Evolutionary conservation across 2,329 filamentous ascomycete species (phyloP), one percentile per base, ranked within the genome.

Genomic region (Clarireedia sp.): DNA sequence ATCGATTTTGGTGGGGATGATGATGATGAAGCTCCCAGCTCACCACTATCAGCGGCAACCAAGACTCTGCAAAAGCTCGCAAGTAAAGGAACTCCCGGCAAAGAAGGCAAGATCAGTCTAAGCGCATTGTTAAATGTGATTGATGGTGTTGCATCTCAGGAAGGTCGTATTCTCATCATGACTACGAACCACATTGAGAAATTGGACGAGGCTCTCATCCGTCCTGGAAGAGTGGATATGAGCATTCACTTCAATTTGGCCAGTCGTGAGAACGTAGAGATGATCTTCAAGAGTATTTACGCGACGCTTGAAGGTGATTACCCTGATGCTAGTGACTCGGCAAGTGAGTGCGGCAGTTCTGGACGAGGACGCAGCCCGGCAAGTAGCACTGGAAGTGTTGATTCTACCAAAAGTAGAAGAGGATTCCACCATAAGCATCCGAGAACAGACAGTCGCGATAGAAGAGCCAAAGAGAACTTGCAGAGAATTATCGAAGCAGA

Each of bases 131-230:
- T 88, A 9, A 88, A 88, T 56, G 78, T 83, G 24, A 81, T 88
- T 57, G 89, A 95, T 64, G 59, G 85, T 2, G 83, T 86, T 0
- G 82, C 82, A 0, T 80, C 80, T 0, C 80, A 81, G 56, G 85
- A 88, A 69, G 85, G 84, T 1, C 75, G 82, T 7, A 79, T 88
- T 1, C 72, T 88, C 1, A 79, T 88, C 59, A 87, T 88, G 85
- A 88, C 84, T 0, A 86, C 84, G 0, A 88, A 88, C 61, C 78
- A 81, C 55, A 75, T 77, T 0, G 79, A 85, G 56, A 78, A 79
- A 55, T 74, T 87, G 0, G 82, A 87, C 56, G 68, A 74, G 2
- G 83, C 82, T 0, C 72, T 87, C 1, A 76, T 85, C 23, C 74
- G 83, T 0, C 82, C 83, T 0, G 84, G 83, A 0, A 71, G 82